phyloP scores from a whole-genome alignment of 2,329 filamentous ascomycete genomes.

The Fusarium dimerum region DNA sequence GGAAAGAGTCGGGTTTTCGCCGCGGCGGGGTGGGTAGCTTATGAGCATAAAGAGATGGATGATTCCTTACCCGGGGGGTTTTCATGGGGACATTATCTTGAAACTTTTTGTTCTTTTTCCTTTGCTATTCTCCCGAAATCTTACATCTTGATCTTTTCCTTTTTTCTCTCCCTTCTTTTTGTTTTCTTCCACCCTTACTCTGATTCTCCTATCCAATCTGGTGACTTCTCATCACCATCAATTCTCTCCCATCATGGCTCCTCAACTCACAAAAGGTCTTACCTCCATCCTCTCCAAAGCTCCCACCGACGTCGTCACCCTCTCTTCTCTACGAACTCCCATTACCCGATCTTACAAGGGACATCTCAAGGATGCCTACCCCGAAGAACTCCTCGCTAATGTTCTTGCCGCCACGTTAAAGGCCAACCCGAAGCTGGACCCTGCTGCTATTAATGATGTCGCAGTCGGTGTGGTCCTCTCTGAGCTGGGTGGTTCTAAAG shows the following conservation, averaged over 20 bases:
- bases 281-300: constrained; percentile 76
- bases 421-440: constrained; percentile 71
- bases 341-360: constrained; percentile 83
- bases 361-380: constrained; percentile 82
- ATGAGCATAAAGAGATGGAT: constrained; percentile 11
- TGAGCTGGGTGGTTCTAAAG: constrained; percentile 88
- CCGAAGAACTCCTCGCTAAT: constrained; percentile 79
- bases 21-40: constrained; percentile 13
- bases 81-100: constrained; percentile 3
- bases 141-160: constrained; percentile 1
- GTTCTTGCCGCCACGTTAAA: constrained; percentile 52
- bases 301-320: constrained; percentile 81
- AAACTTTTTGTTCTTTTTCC: neutral
- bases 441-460: constrained; percentile 70
- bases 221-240: neutral
- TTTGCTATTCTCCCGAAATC: neutral
- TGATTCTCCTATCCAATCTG: neutral
- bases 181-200: neutral
- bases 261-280: constrained; percentile 52
- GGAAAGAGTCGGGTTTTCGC: constrained; percentile 17
- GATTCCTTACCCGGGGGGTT: constrained; percentile 25
- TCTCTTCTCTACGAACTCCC: constrained; percentile 87
- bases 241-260: constrained; percentile 14
- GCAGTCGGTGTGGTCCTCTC: constrained; percentile 87
- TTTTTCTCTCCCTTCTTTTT: constrained; percentile 4